phyloP scores from a whole-genome alignment of 306 rosid species.

The Delonix regia region DNA sequence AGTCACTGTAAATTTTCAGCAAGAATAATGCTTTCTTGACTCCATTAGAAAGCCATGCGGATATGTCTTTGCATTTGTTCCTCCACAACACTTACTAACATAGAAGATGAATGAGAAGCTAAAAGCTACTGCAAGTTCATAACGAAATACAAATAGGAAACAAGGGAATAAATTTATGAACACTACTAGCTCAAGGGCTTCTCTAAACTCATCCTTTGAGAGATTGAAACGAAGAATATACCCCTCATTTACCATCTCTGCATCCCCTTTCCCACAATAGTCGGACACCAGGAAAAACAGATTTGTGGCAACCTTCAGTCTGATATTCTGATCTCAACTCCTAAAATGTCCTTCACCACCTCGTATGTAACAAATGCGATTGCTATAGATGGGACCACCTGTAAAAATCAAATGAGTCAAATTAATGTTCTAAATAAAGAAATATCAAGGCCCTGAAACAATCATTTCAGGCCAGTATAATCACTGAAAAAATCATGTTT shows the following conservation, averaged over 20 bases:
- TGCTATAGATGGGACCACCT: conserved; percentile 99
- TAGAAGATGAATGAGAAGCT: conserved; percentile 54
- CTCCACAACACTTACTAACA: conserved; percentile 67
- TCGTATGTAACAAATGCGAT: conserved; percentile 91
- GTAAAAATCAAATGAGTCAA: conserved; percentile 42
- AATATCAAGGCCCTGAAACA: neutral
- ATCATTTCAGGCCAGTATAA: conserved; percentile 9
- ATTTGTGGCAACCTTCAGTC: conserved; percentile 51
- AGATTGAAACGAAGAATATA: conserved; percentile 44
- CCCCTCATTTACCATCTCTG: conserved; percentile 63
- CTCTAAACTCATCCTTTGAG: conserved; percentile 57
- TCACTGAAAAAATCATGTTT: conserved; percentile 2
- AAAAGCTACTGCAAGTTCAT: conserved; percentile 48
- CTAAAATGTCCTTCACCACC: conserved; percentile 94
- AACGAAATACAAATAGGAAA: conserved; percentile 48
- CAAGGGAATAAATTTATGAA: conserved; percentile 72
- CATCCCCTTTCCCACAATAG: conserved; percentile 75
- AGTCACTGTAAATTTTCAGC: conserved; percentile 37
- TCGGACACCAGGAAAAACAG: conserved; percentile 42
- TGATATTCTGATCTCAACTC: conserved; percentile 96
- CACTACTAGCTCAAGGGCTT: conserved; percentile 62
- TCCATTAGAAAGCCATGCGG: conserved; percentile 48
- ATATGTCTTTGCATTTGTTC: conserved; percentile 63
- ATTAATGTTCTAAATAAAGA: conserved; percentile 14
- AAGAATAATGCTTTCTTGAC: conserved; percentile 47